These are phyloP conservation scores for Termitomyces sp. DNA, from an alignment of 768 basidiomycete species.

Conservation along the genomic window DNA sequence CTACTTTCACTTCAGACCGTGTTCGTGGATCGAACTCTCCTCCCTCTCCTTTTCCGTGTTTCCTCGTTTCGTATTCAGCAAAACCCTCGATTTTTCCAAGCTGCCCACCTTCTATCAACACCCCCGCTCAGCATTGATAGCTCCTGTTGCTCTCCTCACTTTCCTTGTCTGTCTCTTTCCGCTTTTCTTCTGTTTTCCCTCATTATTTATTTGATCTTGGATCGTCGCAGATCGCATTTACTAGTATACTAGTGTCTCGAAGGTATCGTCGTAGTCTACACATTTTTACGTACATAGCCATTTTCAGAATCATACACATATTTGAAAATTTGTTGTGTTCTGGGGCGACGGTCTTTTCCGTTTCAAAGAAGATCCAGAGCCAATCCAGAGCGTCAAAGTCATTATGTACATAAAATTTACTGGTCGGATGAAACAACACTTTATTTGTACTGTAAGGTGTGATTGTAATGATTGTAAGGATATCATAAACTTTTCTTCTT, in stretches of 20 bases:
- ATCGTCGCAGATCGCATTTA: background rate
- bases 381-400: too few relatives aligned
- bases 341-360: too few relatives aligned
- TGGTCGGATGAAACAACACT: too few relatives aligned
- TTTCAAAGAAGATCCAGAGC: too few relatives aligned
- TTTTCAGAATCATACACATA: background rate
- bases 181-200: background rate
- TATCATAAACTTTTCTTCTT: too few relatives aligned
- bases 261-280: background rate
- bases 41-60: background rate
- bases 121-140: background rate
- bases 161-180: background rate
- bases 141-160: background rate
- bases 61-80: background rate
- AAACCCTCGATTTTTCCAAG: background rate
- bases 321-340: too few relatives aligned
- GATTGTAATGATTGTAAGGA: too few relatives aligned
- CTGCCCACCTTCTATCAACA: background rate
- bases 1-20: background rate
- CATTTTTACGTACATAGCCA: background rate
- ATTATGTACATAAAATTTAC: too few relatives aligned
- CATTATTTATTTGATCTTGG: background rate
- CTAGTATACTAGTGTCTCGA: background rate
- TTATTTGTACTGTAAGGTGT: too few relatives aligned
- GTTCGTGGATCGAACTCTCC: background rate